Conservation (phyloP, 371 early-diverging fungal species). For the Cokeromyces recurvatus region DNA sequence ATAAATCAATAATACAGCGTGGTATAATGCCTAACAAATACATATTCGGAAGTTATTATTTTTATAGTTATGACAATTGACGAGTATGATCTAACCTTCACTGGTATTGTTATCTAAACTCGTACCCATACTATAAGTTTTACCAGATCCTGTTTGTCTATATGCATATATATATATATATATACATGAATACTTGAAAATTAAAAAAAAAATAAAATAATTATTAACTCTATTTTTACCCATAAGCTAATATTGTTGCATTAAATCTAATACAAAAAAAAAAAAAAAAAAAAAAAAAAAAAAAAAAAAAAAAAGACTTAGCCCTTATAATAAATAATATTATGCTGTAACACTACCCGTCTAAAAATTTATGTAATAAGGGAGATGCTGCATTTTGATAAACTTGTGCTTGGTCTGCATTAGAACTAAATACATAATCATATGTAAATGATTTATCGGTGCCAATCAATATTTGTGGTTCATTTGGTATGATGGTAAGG, state of each 20-base stretch:
- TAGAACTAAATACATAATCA: constrained; percentile 81
- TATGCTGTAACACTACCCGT: constrained; percentile 87
- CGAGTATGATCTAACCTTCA: constrained; percentile 16
- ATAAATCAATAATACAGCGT: constrained; percentile 74
- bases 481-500: constrained; percentile 62
- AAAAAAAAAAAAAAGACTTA: no score
- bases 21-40: constrained; percentile 76
- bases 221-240: no score
- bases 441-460: constrained; percentile 79
- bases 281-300: no score
- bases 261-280: no score
- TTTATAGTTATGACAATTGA: background rate
- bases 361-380: constrained; percentile 78
- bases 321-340: no score
- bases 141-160: constrained; percentile 90
- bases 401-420: constrained; percentile 66
- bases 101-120: constrained; percentile 44
- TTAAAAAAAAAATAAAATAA: no score
- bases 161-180: background rate
- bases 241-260: constrained; percentile 94
- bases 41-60: no score
- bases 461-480: constrained; percentile 65
- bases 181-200: no score
- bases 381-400: constrained; percentile 72
- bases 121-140: constrained; percentile 98